A percentile compares a stretch with the other conserved stretches of the same genome.
Evolutionary conservation across 163 green algal genomes (phyloP).

Genomic region (Scenedesmus sp.): DNA sequence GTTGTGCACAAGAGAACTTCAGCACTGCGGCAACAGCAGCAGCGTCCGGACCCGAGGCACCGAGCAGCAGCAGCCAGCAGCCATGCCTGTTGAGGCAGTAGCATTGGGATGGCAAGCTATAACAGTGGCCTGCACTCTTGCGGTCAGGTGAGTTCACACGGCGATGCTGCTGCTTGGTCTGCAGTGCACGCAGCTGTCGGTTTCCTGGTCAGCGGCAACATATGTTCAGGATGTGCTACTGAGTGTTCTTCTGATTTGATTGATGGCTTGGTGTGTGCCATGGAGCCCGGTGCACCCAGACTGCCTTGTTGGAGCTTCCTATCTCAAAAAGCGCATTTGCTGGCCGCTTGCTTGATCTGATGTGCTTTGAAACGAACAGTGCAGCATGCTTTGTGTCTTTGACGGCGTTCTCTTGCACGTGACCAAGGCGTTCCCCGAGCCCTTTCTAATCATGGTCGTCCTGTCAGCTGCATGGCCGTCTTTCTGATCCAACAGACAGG

Average conservation of each 20-base stretch:
- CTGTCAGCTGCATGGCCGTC: neutral
- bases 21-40: neutral
- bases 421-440: neutral
- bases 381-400: neutral
- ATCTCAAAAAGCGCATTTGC: neutral
- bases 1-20: neutral
- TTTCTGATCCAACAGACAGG: too few species aligned
- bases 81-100: neutral
- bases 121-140: neutral
- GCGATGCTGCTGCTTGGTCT: neutral
- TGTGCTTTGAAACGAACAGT: neutral
- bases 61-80: neutral
- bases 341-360: neutral
- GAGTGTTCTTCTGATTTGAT: neutral
- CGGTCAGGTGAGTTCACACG: neutral
- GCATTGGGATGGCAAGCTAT: neutral
- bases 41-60: neutral
- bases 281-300: neutral
- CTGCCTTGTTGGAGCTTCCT: neutral
- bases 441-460: neutral
- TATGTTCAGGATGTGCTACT: neutral
- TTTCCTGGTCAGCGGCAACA: neutral
- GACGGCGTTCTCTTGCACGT: neutral
- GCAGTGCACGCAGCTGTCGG: neutral
- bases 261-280: neutral